phyloP scores from a whole-genome alignment of 495 filamentous ascomycete species.

The Cercophora newfieldiana region DNA sequence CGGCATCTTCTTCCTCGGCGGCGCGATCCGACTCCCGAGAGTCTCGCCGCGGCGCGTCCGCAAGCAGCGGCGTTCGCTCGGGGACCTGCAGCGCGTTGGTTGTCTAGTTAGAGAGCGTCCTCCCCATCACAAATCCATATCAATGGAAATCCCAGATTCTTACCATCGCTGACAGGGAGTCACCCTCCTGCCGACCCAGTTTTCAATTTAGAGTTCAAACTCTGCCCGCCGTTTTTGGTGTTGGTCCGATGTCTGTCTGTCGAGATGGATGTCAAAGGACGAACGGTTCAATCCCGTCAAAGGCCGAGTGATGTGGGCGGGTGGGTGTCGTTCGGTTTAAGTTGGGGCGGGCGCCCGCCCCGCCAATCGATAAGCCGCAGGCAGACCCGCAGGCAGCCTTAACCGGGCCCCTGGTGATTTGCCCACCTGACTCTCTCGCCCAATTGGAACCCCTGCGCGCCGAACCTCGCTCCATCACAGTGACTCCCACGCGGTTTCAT shows the following conservation, averaged over 20 bases:
- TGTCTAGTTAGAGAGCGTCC: not conserved
- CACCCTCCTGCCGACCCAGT: not conserved
- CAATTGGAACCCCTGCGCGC: not conserved
- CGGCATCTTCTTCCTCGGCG: constrained; percentile 36
- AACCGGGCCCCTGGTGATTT: constrained; percentile 10
- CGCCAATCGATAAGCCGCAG: constrained; percentile 9
- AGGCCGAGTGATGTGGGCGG: constrained; percentile 1
- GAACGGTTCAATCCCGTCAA: not conserved
- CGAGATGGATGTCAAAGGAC: not conserved
- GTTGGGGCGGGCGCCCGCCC: constrained; percentile 4
- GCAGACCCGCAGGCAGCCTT: not conserved
- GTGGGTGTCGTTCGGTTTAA: constrained; percentile 26
- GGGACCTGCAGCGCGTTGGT: constrained; percentile 9
- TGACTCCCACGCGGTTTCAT: not conserved
- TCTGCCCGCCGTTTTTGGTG: not conserved
- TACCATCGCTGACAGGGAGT: not conserved
- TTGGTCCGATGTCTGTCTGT: not conserved
- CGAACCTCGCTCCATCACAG: not conserved
- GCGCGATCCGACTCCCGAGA: constrained; percentile 27
- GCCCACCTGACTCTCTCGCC: constrained; percentile 1
- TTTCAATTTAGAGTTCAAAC: not conserved
- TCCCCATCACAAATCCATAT: not conserved
- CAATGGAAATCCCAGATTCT: not conserved
- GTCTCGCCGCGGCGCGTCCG: constrained; percentile 21
- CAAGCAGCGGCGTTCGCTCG: constrained; percentile 37